Evolutionary conservation across 495 filamentous ascomycete species (phyloP).

Genomic region (Xylaria sp.): DNA sequence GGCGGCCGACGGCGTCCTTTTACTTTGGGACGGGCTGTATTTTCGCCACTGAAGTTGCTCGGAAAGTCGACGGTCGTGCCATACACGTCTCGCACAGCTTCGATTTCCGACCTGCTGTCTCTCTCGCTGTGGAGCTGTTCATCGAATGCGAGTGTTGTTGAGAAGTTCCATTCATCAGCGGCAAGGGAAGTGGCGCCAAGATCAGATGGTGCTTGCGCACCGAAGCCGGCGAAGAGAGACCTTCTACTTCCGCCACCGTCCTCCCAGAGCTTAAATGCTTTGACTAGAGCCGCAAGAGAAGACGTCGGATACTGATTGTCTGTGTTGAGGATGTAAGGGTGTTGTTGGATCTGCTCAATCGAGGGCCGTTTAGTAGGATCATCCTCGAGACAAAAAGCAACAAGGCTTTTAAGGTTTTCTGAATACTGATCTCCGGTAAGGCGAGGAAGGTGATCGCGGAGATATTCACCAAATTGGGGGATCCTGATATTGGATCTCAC

Average conservation of each 20-base stretch:
- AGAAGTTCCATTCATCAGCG: slow-evolving; percentile 90
- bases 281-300: slow-evolving; percentile 74
- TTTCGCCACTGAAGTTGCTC: slow-evolving; percentile 47
- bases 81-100: slow-evolving; percentile 60
- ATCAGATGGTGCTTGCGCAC: slow-evolving; percentile 66
- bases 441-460: slow-evolving; percentile 68
- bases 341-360: slow-evolving; percentile 68
- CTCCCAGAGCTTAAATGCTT: slow-evolving; percentile 86
- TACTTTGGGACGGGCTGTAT: slow-evolving; percentile 50
- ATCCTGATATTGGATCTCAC: slow-evolving; percentile 57
- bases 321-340: slow-evolving; percentile 69
- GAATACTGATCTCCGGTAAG: slow-evolving; percentile 81
- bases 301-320: slow-evolving; percentile 71
- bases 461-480: slow-evolving; percentile 63
- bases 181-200: slow-evolving; percentile 46
- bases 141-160: slow-evolving; percentile 85
- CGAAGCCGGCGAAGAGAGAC: slow-evolving; percentile 80
- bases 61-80: slow-evolving; percentile 55
- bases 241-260: slow-evolving; percentile 79
- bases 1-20: slow-evolving; percentile 56
- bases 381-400: slow-evolving; percentile 79
- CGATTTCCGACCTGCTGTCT: slow-evolving; percentile 36
- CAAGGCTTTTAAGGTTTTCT: slow-evolving; percentile 74
- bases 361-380: slow-evolving; percentile 77
- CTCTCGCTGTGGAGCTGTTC: slow-evolving; percentile 57